phyloP scores from a whole-genome alignment of 345 rosid genomes.

The Eucalyptus cloeziana region DNA sequence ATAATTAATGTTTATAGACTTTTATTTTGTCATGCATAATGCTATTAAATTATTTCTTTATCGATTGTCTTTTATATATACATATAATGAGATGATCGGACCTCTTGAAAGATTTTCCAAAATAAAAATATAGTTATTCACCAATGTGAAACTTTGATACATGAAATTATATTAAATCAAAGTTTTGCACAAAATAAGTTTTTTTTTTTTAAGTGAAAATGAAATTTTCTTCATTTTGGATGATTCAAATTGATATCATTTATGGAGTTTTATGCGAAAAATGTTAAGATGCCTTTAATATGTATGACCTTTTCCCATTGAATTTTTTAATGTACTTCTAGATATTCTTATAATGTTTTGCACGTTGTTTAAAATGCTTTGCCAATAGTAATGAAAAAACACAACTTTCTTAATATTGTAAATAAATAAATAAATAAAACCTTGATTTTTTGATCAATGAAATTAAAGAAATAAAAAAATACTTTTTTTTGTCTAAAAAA shows the following conservation, averaged over 20 bases:
- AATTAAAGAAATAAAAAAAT: background rate
- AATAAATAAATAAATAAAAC: background rate
- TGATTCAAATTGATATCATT: background rate
- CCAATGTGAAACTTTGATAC: background rate
- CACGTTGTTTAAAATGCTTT: background rate
- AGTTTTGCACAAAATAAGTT: background rate
- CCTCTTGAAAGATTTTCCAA: background rate
- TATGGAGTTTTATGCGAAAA: background rate
- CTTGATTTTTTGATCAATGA: background rate
- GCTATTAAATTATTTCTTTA: background rate
- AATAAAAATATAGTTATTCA: background rate
- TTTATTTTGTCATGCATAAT: background rate
- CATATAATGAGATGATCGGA: background rate
- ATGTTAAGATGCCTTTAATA: background rate
- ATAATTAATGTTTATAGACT: no score
- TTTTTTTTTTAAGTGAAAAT: background rate
- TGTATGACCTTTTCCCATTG: accelerated
- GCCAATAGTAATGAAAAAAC: background rate
- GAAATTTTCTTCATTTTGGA: background rate
- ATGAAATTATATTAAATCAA: background rate
- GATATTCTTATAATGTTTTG: background rate
- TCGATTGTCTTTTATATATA: background rate
- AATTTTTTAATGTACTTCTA: background rate
- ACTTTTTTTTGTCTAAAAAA: no score
- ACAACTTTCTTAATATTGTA: background rate